Conservation (phyloP, 345 rosid species). For the Sonneratia caseolaris region DNA sequence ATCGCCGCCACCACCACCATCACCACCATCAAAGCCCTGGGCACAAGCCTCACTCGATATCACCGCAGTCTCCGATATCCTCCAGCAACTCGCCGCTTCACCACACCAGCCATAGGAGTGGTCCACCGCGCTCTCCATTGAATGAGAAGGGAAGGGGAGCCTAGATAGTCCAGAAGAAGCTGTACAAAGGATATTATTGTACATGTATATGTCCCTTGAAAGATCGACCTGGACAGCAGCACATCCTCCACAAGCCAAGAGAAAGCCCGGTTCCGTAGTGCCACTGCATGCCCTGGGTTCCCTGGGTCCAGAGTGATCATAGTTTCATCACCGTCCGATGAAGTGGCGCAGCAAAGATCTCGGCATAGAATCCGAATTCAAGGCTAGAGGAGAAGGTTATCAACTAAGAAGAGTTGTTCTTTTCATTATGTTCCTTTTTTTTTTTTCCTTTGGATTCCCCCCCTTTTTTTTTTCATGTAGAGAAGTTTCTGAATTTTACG, state of each 20-base stretch:
- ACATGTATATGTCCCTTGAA: not conserved
- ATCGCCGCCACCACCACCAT: slow-evolving; percentile 22
- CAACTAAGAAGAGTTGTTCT: not conserved
- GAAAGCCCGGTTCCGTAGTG: not conserved
- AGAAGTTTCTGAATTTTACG: not conserved
- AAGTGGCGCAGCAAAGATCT: not conserved
- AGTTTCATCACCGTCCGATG: not conserved
- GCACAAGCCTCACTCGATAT: not conserved
- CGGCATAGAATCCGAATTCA: not conserved
- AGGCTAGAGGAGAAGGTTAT: not conserved
- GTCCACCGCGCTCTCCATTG: slow-evolving; percentile 3
- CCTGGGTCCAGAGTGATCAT: too few species aligned
- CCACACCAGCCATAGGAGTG: not conserved
- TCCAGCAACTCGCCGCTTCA: not conserved
- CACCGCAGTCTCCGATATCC: slow-evolving; percentile 5
- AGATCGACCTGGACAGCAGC: not conserved
- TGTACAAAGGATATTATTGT: not conserved
- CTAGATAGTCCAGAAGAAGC: not conserved
- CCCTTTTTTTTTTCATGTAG: not conserved
- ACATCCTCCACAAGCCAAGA: not conserved
- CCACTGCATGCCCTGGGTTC: too few species aligned
- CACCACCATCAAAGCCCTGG: slow-evolving; percentile 14
- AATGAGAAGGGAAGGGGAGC: slow-evolving; percentile 3
- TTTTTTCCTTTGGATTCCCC: not conserved
- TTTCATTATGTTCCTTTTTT: not conserved